Conservation (phyloP, 495 filamentous ascomycete genomes). For the Neurospora hispaniola region DNA sequence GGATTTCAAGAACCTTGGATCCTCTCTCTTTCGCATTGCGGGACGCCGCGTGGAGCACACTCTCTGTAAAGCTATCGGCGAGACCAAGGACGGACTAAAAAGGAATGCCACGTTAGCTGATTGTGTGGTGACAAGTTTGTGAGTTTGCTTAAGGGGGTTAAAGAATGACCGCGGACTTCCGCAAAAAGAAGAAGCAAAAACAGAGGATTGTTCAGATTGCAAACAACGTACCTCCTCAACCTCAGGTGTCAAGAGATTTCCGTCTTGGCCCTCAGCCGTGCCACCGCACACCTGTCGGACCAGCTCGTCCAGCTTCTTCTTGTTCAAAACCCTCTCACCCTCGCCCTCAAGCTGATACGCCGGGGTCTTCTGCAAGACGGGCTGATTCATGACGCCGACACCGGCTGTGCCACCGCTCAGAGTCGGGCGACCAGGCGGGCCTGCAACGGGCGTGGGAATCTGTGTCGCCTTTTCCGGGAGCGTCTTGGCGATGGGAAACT, state of each 20-base stretch:
- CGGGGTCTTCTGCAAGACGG: slow-evolving; percentile 70
- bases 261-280: slow-evolving; percentile 55
- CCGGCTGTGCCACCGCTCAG: slow-evolving; percentile 61
- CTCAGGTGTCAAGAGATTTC: slow-evolving; percentile 67
- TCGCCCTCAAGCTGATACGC: slow-evolving; percentile 78
- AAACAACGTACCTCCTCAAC: slow-evolving; percentile 72
- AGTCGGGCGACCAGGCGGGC: slow-evolving; percentile 54
- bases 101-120: background rate
- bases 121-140: background rate
- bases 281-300: slow-evolving; percentile 87
- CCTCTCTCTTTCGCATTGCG: slow-evolving; percentile 84
- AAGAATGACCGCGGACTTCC: background rate
- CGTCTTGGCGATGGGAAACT: slow-evolving; percentile 70
- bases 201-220: slow-evolving; percentile 5
- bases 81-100: slow-evolving; percentile 64
- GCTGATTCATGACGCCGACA: slow-evolving; percentile 68
- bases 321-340: slow-evolving; percentile 78
- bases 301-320: slow-evolving; percentile 93
- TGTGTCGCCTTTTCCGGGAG: slow-evolving; percentile 52
- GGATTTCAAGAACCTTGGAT: slow-evolving; percentile 80
- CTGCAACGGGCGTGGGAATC: slow-evolving; percentile 53
- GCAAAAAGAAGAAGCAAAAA: background rate
- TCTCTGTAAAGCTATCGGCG: slow-evolving; percentile 90
- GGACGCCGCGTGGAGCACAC: slow-evolving; percentile 76
- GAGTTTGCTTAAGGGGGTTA: background rate